Evolutionary conservation across 352 stramenopile genomes (phyloP).

Genomic region (Pythium volutum): DNA sequence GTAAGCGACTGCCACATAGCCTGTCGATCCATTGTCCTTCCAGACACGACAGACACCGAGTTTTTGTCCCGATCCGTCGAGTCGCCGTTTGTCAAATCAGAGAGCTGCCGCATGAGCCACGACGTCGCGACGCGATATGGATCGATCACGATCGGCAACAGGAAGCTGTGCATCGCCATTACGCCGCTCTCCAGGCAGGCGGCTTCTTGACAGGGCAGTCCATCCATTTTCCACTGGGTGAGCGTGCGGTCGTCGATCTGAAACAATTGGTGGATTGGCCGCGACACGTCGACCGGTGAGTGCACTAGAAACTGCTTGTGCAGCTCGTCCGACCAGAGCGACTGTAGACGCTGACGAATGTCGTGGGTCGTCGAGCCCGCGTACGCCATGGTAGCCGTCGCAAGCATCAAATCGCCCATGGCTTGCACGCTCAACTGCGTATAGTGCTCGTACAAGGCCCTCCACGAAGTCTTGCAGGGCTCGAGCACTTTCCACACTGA

Average conservation of each 20-base stretch:
- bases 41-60: conserved; percentile 12
- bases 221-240: conserved; percentile 44
- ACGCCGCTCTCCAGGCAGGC: conserved; percentile 44
- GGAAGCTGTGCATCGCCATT: conserved; percentile 36
- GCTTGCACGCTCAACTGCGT: conserved; percentile 37
- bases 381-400: conserved; percentile 51
- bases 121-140: conserved; percentile 44
- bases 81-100: neutral
- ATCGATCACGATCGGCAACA: conserved; percentile 57
- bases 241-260: conserved; percentile 33
- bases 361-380: conserved; percentile 26
- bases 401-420: conserved; percentile 62
- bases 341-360: conserved; percentile 24
- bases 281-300: conserved; percentile 25
- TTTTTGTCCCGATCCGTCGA: neutral
- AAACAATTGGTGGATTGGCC: conserved; percentile 29
- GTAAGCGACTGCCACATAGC: conserved; percentile 44
- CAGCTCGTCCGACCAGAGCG: conserved; percentile 40
- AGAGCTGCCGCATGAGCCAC: conserved; percentile 49
- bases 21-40: conserved; percentile 3
- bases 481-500: conserved; percentile 55
- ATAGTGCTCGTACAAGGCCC: conserved; percentile 36
- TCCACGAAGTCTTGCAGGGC: conserved; percentile 44
- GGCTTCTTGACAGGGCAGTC: conserved; percentile 34
- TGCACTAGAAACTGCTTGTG: conserved; percentile 31